Percentiles rank a stretch among this genome's conserved stretches.
phyloP scores from a whole-genome alignment of 2,329 filamentous ascomycete genomes.

The Ceratocystis ficicola region DNA sequence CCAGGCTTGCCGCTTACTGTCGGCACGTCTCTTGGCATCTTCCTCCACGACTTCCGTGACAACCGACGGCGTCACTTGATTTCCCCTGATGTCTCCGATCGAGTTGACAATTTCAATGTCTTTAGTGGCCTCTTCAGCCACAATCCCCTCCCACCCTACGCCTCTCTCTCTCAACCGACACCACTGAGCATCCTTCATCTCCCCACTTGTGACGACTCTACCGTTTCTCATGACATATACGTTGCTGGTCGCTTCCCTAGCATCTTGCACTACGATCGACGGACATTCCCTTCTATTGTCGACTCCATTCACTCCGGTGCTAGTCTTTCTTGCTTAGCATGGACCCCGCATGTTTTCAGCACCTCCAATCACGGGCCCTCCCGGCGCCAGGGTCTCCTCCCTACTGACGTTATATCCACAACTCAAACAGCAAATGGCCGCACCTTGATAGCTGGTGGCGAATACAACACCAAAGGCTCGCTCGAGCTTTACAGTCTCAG shows the following conservation, averaged over 20 bases:
- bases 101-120: slow-evolving; percentile 26
- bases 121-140: slow-evolving; percentile 39
- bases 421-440: slow-evolving; percentile 38
- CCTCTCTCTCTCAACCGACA: slow-evolving; percentile 65
- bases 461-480: slow-evolving; percentile 84
- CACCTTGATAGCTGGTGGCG: slow-evolving; percentile 69
- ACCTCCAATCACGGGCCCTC: not conserved
- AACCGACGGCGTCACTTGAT: slow-evolving; percentile 29
- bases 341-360: slow-evolving; percentile 14
- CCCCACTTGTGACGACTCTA: slow-evolving; percentile 41
- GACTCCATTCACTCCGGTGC: slow-evolving; percentile 77
- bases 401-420: not conserved
- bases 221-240: slow-evolving; percentile 67
- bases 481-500: slow-evolving; percentile 69
- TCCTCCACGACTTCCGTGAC: slow-evolving; percentile 65
- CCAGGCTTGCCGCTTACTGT: slow-evolving; percentile 63
- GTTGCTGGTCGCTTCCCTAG: slow-evolving; percentile 80
- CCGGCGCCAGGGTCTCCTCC: slow-evolving; percentile 29
- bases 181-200: slow-evolving; percentile 74
- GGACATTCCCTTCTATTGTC: slow-evolving; percentile 66
- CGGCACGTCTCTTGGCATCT: slow-evolving; percentile 67
- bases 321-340: slow-evolving; percentile 57
- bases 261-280: slow-evolving; percentile 78
- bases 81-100: slow-evolving; percentile 21
- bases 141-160: slow-evolving; percentile 46